A percentile compares a stretch with the other conserved stretches of the same genome.
Conservation (phyloP, 352 stramenopile species). For the Albugo candida region DNA sequence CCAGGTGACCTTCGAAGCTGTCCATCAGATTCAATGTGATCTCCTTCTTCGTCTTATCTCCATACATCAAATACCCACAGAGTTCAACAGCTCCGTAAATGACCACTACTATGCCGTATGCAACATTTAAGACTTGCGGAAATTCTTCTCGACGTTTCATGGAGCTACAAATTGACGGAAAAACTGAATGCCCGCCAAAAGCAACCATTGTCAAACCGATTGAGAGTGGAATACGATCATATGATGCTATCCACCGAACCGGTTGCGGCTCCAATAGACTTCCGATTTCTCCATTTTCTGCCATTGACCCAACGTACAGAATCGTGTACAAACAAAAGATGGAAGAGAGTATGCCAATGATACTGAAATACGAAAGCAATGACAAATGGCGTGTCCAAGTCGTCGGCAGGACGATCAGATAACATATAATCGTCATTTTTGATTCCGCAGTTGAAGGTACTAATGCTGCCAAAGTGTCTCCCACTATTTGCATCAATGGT, state of each 20-base stretch:
- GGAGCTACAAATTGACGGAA: constrained; percentile 79
- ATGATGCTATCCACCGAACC: constrained; percentile 35
- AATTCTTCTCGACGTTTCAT: constrained; percentile 43
- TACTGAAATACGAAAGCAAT: constrained; percentile 67
- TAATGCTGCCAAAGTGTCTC: constrained; percentile 49
- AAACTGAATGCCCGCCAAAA: constrained; percentile 74
- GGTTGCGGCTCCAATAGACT: constrained; percentile 43
- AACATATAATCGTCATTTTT: constrained; percentile 45
- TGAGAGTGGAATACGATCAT: constrained; percentile 42
- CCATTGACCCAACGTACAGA: constrained; percentile 37
- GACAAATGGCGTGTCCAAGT: constrained; percentile 67
- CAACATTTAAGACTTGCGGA: constrained; percentile 40
- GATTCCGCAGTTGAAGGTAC: constrained; percentile 36
- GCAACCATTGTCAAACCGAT: constrained; percentile 78
- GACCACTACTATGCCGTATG: constrained; percentile 45
- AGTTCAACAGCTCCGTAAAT: constrained; percentile 64
- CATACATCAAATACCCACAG: constrained; percentile 70
- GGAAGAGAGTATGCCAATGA: constrained; percentile 70
- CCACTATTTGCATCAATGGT: constrained; percentile 16
- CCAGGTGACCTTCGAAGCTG: constrained; percentile 33
- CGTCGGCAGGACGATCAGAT: constrained; percentile 54
- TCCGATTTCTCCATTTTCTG: constrained; percentile 18
- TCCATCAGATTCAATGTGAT: constrained; percentile 71
- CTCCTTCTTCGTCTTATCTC: constrained; percentile 57
- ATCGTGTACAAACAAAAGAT: constrained; percentile 59